Evolutionary conservation across 2,329 filamentous ascomycete species (phyloP).

Genomic region (Ophiostoma triangulosporum): DNA sequence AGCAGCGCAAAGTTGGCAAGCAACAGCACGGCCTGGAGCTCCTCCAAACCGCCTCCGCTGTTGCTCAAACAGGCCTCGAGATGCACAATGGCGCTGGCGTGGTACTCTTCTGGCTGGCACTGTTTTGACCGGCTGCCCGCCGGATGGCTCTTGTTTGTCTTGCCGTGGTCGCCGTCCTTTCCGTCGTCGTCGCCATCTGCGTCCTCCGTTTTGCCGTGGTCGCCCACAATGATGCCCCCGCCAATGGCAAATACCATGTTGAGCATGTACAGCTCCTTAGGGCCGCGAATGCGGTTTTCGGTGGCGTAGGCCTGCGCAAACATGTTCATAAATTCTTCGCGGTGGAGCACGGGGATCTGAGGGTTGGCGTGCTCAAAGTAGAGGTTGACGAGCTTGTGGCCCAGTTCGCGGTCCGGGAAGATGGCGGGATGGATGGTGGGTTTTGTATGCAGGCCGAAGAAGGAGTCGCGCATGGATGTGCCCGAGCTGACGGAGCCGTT

Average conservation of each 20-base stretch:
- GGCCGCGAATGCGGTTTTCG: slow-evolving; percentile 51
- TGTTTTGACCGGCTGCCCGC: slow-evolving; percentile 26
- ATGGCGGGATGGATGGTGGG: slow-evolving; percentile 73
- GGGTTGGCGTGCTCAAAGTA: slow-evolving; percentile 97
- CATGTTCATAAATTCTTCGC: slow-evolving; percentile 77
- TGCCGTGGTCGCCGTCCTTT: slow-evolving; percentile 11
- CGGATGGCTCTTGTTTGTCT: slow-evolving; percentile 5
- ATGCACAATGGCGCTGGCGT: slow-evolving; percentile 86
- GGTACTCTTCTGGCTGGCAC: slow-evolving; percentile 85
- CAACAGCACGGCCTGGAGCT: slow-evolving; percentile 83
- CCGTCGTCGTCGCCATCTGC: slow-evolving; percentile 10
- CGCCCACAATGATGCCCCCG: slow-evolving; percentile 74
- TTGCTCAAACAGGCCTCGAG: slow-evolving; percentile 75
- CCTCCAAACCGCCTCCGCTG: slow-evolving; percentile 80
- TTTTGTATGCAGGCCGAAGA: slow-evolving; percentile 90
- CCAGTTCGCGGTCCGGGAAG: slow-evolving; percentile 69
- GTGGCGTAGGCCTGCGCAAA: slow-evolving; percentile 69
- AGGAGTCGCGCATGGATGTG: slow-evolving; percentile 85
- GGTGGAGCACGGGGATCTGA: slow-evolving; percentile 85
- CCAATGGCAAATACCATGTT: slow-evolving; percentile 98
- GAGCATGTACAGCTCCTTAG: slow-evolving; percentile 79
- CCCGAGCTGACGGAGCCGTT: slow-evolving; percentile 33
- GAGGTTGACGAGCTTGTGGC: slow-evolving; percentile 56
- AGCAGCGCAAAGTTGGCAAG: slow-evolving; percentile 85
- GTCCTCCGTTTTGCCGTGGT: slow-evolving; percentile 31